phyloP scores from a whole-genome alignment of 192 early-diverging fungal species.

The Cetraspora pellucida region DNA sequence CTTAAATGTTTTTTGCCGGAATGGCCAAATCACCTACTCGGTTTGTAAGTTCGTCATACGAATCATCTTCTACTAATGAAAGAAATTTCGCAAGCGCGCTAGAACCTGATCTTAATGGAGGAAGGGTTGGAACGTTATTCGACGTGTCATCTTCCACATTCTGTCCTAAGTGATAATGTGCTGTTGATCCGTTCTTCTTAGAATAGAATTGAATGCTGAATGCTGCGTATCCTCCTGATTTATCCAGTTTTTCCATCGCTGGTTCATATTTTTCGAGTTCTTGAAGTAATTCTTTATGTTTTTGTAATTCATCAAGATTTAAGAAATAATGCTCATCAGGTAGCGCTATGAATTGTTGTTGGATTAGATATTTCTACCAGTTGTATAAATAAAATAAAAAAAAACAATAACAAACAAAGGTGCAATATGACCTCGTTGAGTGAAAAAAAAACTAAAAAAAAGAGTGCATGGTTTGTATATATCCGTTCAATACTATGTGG shows the following conservation, averaged over 20 bases:
- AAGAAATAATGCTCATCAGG: conserved; percentile 30
- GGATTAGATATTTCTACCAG: conserved; percentile 31
- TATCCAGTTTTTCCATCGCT: conserved; percentile 14
- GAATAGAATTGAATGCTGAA: conserved; percentile 18
- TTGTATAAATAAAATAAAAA: not conserved
- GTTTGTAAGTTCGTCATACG: conserved; percentile 17
- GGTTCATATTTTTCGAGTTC: conserved; percentile 30
- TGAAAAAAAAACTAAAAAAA: conserved; percentile 5
- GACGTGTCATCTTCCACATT: not conserved
- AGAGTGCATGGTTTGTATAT: not conserved
- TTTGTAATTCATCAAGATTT: conserved; percentile 21
- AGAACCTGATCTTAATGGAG: conserved; percentile 16
- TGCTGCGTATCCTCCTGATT: conserved; percentile 19
- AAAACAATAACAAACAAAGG: not conserved
- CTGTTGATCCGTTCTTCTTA: not conserved
- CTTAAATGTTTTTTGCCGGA: conserved; percentile 12
- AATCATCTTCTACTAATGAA: conserved; percentile 23
- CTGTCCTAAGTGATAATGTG: not conserved
- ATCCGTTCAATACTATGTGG: not conserved
- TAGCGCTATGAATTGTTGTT: conserved; percentile 35
- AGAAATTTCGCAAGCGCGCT: conserved; percentile 28
- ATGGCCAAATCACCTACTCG: conserved; percentile 28
- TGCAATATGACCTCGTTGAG: not conserved
- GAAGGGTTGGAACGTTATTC: not conserved
- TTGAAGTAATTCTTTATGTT: conserved; percentile 14